Evolutionary conservation across 2,329 filamentous ascomycete species (phyloP), one percentile per base, ranked within the genome.

Genomic region (Claviceps arundinis): DNA sequence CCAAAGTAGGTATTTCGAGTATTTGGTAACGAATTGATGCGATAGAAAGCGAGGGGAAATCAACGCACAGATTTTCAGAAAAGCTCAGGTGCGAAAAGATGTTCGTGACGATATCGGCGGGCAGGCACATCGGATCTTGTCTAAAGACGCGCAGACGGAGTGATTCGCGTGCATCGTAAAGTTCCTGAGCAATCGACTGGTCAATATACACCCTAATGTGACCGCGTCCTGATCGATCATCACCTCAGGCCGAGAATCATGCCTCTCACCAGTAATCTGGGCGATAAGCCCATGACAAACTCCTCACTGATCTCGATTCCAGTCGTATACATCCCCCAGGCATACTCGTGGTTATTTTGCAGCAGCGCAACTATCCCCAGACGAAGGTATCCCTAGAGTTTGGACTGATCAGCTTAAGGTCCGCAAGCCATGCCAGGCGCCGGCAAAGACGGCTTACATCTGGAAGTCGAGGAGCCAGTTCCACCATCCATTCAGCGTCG

Each of bases 401-500:
- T 0, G 2, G 26, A 9, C 26, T 3, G 26, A 3, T 30, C 26
- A 30, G 26, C 30, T 7, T 3, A 43, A 22, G 30, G 9, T 30
- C 22, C 17, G 17, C 4, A 24, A 14, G 30, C 5, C 30, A 19
- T 14, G n/a, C 4, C n/a, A 24, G 19, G 26, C 26, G 26, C 26
- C 2, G 26, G 26, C 26, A 30, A 30, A 1, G 40, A 4, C 5
- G 8, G 41, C 64, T 40, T 59, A 72, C 70, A 56, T 73, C 68
- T n/a, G 70, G 63, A 1, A 66, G 58, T 40, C 63, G 60, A 17
- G 70, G 70, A 5, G 70, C 67, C 40, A 73, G 62, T 52, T 72
- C 68, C 17, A 73, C 55, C n/a, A 73, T 65, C 68, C 70, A 72
- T 57, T 69, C 67, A 8, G 70, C 70, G 52, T 72, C 70, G 37